Evolutionary conservation across 495 filamentous ascomycete species (phyloP).

Genomic region (Lophium mytilinum): DNA sequence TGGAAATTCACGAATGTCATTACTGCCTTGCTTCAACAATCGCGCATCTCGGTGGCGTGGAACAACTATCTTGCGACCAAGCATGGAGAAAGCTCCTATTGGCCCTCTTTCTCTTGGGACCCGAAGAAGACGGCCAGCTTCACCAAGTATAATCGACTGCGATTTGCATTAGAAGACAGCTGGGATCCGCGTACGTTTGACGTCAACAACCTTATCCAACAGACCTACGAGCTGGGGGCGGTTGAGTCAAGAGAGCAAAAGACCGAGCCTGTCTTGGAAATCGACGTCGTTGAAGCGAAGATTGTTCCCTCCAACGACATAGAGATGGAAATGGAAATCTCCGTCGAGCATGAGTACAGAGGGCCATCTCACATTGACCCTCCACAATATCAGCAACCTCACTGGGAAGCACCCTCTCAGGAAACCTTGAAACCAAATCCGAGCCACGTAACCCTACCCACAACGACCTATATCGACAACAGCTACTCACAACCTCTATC

Average conservation of each 20-base stretch:
- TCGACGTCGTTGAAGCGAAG: neutral
- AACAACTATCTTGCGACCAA: conserved; percentile 7
- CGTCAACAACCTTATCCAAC: conserved; percentile 17
- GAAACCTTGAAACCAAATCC: neutral
- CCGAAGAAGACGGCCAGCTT: conserved; percentile 19
- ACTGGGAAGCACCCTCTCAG: neutral
- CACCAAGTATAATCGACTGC: neutral
- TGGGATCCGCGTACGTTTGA: conserved; percentile 20
- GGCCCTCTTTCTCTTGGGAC: conserved; percentile 24
- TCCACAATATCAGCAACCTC: neutral
- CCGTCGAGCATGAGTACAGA: no score
- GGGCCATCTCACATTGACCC: neutral
- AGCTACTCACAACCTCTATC: neutral
- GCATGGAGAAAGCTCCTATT: conserved; percentile 15
- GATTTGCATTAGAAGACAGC: conserved; percentile 20
- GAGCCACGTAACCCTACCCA: neutral
- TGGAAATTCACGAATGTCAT: conserved; percentile 29
- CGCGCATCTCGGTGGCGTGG: conserved; percentile 20
- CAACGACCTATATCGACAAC: neutral
- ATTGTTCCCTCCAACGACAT: no score
- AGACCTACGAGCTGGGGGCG: conserved; percentile 17
- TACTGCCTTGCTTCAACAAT: conserved; percentile 20
- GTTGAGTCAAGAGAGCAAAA: conserved; percentile 2
- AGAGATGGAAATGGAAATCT: no score
- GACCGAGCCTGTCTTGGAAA: neutral